Evolutionary conservation across 768 basidiomycete species (phyloP).

Genomic region (Serendipita indica): DNA sequence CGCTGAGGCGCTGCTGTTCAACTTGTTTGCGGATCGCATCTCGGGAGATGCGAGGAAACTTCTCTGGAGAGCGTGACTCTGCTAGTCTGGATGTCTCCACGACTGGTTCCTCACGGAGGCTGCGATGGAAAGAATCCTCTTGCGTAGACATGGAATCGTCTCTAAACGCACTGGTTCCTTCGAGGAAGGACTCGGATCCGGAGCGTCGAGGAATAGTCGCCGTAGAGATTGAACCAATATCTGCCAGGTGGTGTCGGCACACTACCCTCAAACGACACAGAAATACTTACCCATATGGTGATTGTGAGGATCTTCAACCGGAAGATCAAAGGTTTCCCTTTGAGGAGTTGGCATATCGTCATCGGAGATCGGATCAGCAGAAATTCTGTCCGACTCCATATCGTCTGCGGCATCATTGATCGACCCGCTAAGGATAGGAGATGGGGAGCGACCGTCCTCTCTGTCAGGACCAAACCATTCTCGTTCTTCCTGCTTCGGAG

Average conservation of each 20-base stretch:
- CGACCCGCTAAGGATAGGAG: constrained; percentile 12
- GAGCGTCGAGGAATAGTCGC: not conserved
- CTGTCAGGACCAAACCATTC: constrained; percentile 18
- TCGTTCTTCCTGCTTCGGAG: constrained; percentile 11
- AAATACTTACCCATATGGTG: not conserved
- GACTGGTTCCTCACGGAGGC: not conserved
- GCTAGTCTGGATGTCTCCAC: not conserved
- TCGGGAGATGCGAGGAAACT: constrained; percentile 14
- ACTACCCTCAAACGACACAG: not conserved
- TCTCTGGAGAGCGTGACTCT: not conserved
- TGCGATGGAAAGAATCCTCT: not conserved
- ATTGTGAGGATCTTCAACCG: not conserved
- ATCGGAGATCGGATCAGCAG: not conserved
- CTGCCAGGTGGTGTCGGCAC: not conserved
- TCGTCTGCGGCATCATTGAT: constrained; percentile 11
- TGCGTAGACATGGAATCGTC: constrained; percentile 6
- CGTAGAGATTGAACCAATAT: not conserved
- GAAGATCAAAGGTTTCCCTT: not conserved
- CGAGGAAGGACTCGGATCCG: not conserved
- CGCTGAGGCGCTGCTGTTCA: constrained; percentile 9
- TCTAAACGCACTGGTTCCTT: not conserved
- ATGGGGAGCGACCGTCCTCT: constrained; percentile 15
- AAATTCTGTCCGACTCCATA: not conserved
- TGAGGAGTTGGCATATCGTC: not conserved
- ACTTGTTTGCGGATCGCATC: constrained; percentile 14